phyloP scores from a whole-genome alignment of 805 yeast genomes.

The Candida tallmaniae region DNA sequence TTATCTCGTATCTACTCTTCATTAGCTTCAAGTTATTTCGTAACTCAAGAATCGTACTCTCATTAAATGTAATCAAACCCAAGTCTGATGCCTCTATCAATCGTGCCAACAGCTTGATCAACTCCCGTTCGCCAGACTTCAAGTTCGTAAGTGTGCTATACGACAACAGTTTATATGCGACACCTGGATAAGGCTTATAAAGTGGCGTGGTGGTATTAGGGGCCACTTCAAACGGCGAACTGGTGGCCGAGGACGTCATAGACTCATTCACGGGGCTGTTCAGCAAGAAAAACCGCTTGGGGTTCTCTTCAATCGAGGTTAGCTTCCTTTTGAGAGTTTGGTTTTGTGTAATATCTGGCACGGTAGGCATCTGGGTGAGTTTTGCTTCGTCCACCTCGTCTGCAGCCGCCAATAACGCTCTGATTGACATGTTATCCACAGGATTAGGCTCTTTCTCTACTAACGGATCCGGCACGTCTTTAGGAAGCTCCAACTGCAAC shows the following conservation, averaged over 20 bases:
- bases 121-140: conserved; percentile 9
- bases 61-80: conserved; percentile 17
- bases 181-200: conserved; percentile 8
- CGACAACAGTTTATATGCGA: conserved; percentile 10
- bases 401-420: conserved; percentile 13
- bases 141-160: conserved; percentile 2
- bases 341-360: conserved; percentile 1
- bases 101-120: conserved; percentile 10
- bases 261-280: conserved; percentile 12
- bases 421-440: conserved; percentile 7
- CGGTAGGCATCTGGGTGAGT: conserved; percentile 1
- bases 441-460: background rate
- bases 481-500: background rate
- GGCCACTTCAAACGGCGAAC: conserved; percentile 9
- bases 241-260: conserved; percentile 11
- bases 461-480: background rate
- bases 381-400: conserved; percentile 6
- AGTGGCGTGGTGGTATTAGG: conserved; percentile 2
- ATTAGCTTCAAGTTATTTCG: conserved; percentile 16
- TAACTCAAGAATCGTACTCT: conserved; percentile 23
- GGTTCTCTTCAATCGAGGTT: background rate
- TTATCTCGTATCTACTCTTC: conserved; percentile 1
- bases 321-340: conserved; percentile 3
- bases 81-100: conserved; percentile 17
- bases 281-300: background rate